Base-by-base conservation (phyloP, 192 early-diverging fungal species). In the Backusella mclennaniae region DNA sequence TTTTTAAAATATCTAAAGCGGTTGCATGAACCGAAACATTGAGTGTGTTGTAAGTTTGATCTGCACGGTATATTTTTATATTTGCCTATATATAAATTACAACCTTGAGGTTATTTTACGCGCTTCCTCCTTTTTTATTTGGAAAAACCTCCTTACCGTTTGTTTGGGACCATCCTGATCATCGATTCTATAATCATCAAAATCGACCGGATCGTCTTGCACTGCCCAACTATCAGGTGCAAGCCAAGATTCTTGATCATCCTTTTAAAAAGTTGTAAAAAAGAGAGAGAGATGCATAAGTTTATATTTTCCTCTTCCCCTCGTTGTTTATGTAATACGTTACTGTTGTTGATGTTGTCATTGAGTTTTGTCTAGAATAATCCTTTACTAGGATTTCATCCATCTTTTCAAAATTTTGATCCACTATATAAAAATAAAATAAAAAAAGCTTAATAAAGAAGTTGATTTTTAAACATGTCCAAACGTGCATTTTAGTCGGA, bases 41-140 rank as follows among this genome's bases (percentile, higher is more conserved):
- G 35, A 97, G 87, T 0, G 93, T 94, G 15, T 91, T 90, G 76
- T 92, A 95, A 0, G 95, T 95, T 21, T 86, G 87, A 79, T 95
- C 94, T 23, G 86, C 87, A 70, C 92, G 86, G 78, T 93, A 96
- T 19, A 96, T 92, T 35, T 93, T 90, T 74, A 96, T 89, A 67
- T 76, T 81, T 35, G 85, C 90, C 82, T 93, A 67, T 35, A 17
- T 39, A 21, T 26, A 19, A 14, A 33, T 33, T 33, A 33, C 33
- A 72, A 17, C 23, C 49, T 49, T 44, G 42, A 26, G 56, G 31
- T 29, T 39, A 17, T 52, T 49, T 76, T 46, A 35, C 15, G 12
- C 33, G 0, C 19, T 6, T 49, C 6, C 29, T 44, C 4, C 31
- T 5, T 66, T 33, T 68, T 69, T 26, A 26, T 26, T 26, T 26